phyloP scores from a whole-genome alignment of 2,329 filamentous ascomycete genomes.

The Neonectria faginata region DNA sequence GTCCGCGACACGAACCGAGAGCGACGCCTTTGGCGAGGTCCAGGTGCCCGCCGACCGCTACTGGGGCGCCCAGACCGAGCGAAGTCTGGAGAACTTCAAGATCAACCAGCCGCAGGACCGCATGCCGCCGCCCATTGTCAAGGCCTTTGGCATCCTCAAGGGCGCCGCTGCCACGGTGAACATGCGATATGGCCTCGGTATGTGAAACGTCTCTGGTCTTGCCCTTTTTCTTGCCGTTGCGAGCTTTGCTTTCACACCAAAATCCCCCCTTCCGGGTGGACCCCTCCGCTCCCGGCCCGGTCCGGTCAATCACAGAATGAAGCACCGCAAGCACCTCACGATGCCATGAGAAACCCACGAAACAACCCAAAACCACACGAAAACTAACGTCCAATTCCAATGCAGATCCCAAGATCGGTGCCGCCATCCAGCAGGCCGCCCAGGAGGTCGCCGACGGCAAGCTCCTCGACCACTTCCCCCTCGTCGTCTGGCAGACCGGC shows the following conservation, averaged over 20 bases:
- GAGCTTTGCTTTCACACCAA: not conserved
- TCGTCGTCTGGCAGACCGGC: constrained; percentile 99
- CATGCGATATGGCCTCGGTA: constrained; percentile 90
- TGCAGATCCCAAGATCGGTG: constrained; percentile 85
- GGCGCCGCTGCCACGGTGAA: constrained; percentile 96
- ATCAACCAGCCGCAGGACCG: constrained; percentile 99
- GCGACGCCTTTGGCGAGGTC: constrained; percentile 97
- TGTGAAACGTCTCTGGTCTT: constrained; percentile 39
- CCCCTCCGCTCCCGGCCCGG: not conserved
- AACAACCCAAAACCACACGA: not conserved
- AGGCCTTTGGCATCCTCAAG: constrained; percentile 97
- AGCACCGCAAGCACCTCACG: constrained; percentile 1
- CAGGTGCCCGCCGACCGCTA: constrained; percentile 93
- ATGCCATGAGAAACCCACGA: not conserved
- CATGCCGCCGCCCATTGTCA: constrained; percentile 93
- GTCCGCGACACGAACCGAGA: constrained; percentile 81
- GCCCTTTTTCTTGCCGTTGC: not conserved
- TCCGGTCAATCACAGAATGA: constrained; percentile 4
- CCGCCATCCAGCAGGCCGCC: constrained; percentile 95
- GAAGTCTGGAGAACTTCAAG: constrained; percentile 96
- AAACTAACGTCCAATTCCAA: constrained; percentile 8
- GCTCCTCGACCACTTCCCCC: constrained; percentile 96
- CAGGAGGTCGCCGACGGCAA: constrained; percentile 93
- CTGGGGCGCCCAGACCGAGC: constrained; percentile 98
- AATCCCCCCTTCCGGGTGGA: not conserved